Percentiles rank a stretch among this genome's conserved stretches.
phyloP scores from a whole-genome alignment of 2,329 filamentous ascomycete genomes.

The Nakataea oryzae region DNA sequence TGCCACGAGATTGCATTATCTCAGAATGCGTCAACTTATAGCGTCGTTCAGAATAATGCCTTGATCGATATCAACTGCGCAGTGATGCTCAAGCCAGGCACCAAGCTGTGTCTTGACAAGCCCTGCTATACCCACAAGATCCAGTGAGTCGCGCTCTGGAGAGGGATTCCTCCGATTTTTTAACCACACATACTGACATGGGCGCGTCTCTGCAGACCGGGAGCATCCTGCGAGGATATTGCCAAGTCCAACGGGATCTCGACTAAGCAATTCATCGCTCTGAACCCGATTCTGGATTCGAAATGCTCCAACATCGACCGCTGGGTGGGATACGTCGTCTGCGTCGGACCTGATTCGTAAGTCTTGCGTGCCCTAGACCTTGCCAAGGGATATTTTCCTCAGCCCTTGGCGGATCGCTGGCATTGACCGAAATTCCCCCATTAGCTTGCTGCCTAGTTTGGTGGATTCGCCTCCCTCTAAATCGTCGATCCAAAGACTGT shows the following conservation, averaged over 20 bases:
- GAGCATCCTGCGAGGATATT: neutral
- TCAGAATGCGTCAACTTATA: neutral
- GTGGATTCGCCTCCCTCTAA: no score
- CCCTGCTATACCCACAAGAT: neutral
- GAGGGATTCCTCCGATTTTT: no score
- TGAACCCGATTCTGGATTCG: neutral
- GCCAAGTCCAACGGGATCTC: neutral
- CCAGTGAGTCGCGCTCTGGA: neutral
- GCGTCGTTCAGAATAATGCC: neutral
- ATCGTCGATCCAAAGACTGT: no score
- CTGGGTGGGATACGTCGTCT: neutral
- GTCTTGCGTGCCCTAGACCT: neutral
- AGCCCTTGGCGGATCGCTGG: no score
- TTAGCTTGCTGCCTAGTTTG: no score
- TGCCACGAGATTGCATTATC: neutral
- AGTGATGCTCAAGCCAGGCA: neutral
- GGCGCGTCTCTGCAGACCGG: no score
- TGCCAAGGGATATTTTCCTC: no score
- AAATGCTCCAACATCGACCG: neutral
- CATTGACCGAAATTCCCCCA: no score
- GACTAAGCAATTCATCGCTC: neutral
- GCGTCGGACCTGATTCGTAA: neutral
- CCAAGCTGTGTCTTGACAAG: neutral
- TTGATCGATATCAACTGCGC: neutral
- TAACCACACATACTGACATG: neutral